A percentile compares a stretch with the other conserved stretches of the same genome.
Evolutionary conservation across 345 rosid species (phyloP).

Genomic region (Ceriops decandra): DNA sequence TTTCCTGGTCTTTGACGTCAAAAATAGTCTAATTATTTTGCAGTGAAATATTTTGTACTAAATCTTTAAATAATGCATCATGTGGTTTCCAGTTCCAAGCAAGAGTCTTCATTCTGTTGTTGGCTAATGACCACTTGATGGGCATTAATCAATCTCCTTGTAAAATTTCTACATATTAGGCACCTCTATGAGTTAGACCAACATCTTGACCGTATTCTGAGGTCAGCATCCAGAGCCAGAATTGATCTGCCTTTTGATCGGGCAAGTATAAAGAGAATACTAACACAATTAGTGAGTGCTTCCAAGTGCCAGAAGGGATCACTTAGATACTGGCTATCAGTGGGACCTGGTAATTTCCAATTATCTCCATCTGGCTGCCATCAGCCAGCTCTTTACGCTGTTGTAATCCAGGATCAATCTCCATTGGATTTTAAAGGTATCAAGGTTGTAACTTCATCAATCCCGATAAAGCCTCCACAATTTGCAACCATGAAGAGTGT

Average conservation of each 20-base stretch:
- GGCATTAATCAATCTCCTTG: not conserved
- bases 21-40: not conserved
- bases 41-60: too few relatives aligned
- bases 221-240: conserved; percentile 77
- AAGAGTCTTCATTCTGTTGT: not conserved
- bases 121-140: not conserved
- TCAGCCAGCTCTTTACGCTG: conserved; percentile 61
- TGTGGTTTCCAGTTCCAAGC: too few relatives aligned
- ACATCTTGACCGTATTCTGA: conserved; percentile 79
- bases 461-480: conserved; percentile 74
- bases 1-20: not conserved
- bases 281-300: conserved; percentile 65
- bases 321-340: conserved; percentile 84
- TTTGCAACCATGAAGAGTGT: conserved; percentile 82
- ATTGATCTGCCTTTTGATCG: conserved; percentile 55
- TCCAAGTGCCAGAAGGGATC: conserved; percentile 68
- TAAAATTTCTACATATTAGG: conserved; percentile 31
- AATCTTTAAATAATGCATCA: too few relatives aligned
- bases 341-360: conserved; percentile 81
- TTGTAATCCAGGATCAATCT: conserved; percentile 53
- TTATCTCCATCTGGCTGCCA: conserved; percentile 68
- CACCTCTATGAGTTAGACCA: conserved; percentile 62
- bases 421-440: conserved; percentile 46
- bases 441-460: conserved; percentile 67
- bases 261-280: conserved; percentile 53